Base-by-base conservation (phyloP, 2,329 filamentous ascomycete genomes). In the Rhinocladiella similis region DNA sequence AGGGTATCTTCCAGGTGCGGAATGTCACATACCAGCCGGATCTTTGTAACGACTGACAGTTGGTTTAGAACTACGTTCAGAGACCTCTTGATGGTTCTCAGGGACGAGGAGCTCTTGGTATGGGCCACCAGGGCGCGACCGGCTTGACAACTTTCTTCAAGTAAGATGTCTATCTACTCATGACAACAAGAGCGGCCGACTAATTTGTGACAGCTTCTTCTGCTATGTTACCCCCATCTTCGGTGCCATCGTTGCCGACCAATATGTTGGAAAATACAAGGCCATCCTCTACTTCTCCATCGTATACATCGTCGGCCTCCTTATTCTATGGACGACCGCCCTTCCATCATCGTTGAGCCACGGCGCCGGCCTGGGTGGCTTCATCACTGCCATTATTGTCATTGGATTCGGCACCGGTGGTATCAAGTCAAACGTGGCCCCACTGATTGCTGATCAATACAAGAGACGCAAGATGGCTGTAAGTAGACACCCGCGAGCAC, bases 351-450 rank as follows among this genome's bases (percentile, higher is more conserved):
- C 83, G 25, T 70, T 86, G 22, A 70, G 77, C 13, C 69, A 77
- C 53, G 76, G 80, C 39, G 75, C 75, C 25, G 77, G 80, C 38
- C 68, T 85, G n/a, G 78, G 75, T 47, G 80, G 79, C n/a, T 80
- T 85, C 65, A 72, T 83, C 47, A 71, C 77, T 13, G 74, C 83
- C 9, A 77, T 85, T 60, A 75, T 88, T 63, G 69, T 88, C 60
- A 85, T 88, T 59, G 86, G 85, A 57, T 68, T 88, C 12, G 86
- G 85, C 50, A 87, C 85, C 1, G 86, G 86, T 64, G 83, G 84
- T 57, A 87, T 89, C 75, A 89, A 89, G 74, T 82, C 83, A 63
- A 88, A 88, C 70, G 79, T 82, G 43, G 75, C 77, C 49, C 80
- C 80, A 45, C 66, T 83, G 53, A 85, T 85, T 64, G 85, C 84